phyloP scores from a whole-genome alignment of 2,329 filamentous ascomycete species.

The Sporothrix variecibatus region DNA sequence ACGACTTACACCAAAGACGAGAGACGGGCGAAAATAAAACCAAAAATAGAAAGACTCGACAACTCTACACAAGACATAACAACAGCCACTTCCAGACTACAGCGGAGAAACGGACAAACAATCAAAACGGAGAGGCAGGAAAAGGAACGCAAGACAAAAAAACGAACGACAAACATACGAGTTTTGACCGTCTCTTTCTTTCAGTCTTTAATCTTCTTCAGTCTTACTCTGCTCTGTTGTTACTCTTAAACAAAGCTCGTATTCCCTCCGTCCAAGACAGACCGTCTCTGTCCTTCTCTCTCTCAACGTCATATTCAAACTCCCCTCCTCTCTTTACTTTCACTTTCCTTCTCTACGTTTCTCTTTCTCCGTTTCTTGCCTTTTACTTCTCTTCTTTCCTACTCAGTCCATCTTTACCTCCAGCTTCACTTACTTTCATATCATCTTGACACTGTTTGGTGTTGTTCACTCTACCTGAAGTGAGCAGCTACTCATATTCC shows the following conservation, averaged over 20 bases:
- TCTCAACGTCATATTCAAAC: neutral
- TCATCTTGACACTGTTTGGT: neutral
- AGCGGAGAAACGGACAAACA: neutral
- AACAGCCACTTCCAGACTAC: neutral
- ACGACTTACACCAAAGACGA: no score
- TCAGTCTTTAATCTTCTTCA: neutral
- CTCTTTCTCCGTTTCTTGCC: neutral
- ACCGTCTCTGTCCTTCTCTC: neutral
- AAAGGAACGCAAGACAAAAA: neutral
- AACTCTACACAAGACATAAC: neutral
- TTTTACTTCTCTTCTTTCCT: neutral
- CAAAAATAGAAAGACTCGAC: neutral
- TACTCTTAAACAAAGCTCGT: neutral
- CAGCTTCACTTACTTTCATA: neutral
- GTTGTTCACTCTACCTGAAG: neutral
- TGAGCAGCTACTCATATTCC: neutral
- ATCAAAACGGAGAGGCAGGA: neutral
- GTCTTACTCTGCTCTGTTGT: neutral
- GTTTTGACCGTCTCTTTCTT: neutral
- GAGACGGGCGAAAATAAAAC: neutral
- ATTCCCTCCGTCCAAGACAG: neutral
- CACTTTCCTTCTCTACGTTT: no score
- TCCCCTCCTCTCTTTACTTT: neutral
- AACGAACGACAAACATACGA: neutral
- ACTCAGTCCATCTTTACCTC: neutral